Percentiles rank a stretch among this genome's conserved stretches.
Conservation (phyloP, 805 yeast genomes). For the Kluyveromyces aestuarii region DNA sequence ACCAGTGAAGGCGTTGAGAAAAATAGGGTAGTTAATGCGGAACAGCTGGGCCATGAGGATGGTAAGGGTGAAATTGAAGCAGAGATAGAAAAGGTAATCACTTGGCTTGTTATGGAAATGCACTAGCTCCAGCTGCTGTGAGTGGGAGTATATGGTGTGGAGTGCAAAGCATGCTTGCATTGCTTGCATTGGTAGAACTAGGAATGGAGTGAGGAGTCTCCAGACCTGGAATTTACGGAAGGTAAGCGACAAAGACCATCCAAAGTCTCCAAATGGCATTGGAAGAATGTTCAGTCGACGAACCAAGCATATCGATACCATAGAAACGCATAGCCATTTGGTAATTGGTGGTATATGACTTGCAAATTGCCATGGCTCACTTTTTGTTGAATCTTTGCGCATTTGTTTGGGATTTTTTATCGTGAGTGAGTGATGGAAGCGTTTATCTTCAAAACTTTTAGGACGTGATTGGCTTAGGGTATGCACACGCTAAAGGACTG, state of each 20-base stretch:
- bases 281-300: constrained; percentile 28
- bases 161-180: constrained; percentile 20
- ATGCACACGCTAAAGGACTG: too few species aligned
- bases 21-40: constrained; percentile 8
- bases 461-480: too few species aligned
- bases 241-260: constrained; percentile 1
- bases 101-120: constrained; percentile 12
- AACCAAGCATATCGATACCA: constrained; percentile 37
- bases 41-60: constrained; percentile 3
- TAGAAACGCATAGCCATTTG: constrained; percentile 40
- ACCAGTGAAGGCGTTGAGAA: constrained; percentile 19
- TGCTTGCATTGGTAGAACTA: constrained; percentile 17
- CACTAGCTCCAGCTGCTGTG: constrained; percentile 18
- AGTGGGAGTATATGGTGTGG: constrained; percentile 20
- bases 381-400: not conserved
- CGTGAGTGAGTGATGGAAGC: too few species aligned
- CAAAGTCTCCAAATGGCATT: constrained; percentile 5
- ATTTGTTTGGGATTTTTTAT: too few species aligned
- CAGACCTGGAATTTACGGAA: constrained; percentile 18
- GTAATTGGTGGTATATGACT: constrained; percentile 51
- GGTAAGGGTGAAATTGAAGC: constrained; percentile 14
- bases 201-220: constrained; percentile 21
- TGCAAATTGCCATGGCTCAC: constrained; percentile 5
- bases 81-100: constrained; percentile 21
- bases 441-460: too few species aligned